Evolutionary conservation across 129 eudicot genomes (phyloP).

Genomic region (Ambrosia trifida): DNA sequence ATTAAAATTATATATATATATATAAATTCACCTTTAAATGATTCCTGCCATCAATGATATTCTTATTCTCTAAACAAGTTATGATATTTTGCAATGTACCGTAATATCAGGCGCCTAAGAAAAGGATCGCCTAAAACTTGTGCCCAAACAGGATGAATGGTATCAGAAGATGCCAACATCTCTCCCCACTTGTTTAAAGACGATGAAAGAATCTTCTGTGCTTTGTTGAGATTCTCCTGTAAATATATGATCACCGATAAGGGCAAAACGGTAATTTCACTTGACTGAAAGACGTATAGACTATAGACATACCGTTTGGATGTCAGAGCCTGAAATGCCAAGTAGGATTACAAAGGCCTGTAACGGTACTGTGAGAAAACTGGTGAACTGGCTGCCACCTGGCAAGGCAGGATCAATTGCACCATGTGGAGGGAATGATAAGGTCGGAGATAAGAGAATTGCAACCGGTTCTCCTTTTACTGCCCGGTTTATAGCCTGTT

Average conservation of each 20-base stretch:
- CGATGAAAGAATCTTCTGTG: constrained; percentile 54
- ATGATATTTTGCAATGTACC: constrained; percentile 40
- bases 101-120: constrained; percentile 63
- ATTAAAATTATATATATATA: not conserved
- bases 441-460: constrained; percentile 61
- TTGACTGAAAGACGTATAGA: not conserved
- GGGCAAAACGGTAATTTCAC: constrained; percentile 1
- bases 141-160: constrained; percentile 78
- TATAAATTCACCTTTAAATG: not conserved
- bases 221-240: constrained; percentile 61
- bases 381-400: constrained; percentile 73
- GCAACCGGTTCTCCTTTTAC: constrained; percentile 74
- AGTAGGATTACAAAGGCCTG: constrained; percentile 60
- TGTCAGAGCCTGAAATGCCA: constrained; percentile 61
- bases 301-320: constrained; percentile 47
- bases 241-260: constrained; percentile 9
- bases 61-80: not conserved
- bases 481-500: constrained; percentile 50
- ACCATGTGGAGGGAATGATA: constrained; percentile 42
- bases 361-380: constrained; percentile 73
- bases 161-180: constrained; percentile 44
- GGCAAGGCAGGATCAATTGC: constrained; percentile 51
- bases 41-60: not conserved
- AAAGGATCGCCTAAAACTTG: constrained; percentile 69
- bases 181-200: constrained; percentile 60